Percentiles rank a stretch among this genome's conserved stretches.
Conservation (phyloP, 495 filamentous ascomycete genomes). For the Alectoria sarmentosa region DNA sequence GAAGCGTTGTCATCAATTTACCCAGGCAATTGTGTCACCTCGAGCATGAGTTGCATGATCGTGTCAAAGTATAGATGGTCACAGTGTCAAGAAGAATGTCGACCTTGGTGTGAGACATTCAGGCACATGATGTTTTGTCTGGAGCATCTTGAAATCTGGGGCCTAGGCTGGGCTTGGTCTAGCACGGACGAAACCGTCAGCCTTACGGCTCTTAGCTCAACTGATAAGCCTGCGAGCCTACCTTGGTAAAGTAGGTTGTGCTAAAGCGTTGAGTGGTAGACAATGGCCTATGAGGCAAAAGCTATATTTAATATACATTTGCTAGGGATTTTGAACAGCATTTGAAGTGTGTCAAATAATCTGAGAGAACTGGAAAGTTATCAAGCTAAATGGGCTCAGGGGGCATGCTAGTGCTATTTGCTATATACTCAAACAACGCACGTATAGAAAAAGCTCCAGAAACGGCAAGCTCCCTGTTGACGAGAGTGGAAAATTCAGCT, state of each 20-base stretch:
- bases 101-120: neutral
- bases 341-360: no score
- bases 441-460: neutral
- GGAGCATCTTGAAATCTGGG: neutral
- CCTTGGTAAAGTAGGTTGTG: no score
- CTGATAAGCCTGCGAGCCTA: constrained; percentile 1
- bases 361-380: no score
- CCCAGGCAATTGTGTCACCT: neutral
- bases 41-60: neutral
- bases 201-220: neutral
- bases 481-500: neutral
- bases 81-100: neutral
- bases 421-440: neutral
- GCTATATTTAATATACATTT: no score
- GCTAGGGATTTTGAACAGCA: no score
- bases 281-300: no score
- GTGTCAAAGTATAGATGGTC: constrained; percentile 1
- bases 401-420: neutral
- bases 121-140: constrained; percentile 8
- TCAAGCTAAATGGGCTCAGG: neutral
- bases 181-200: neutral
- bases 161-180: neutral
- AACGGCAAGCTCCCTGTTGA: neutral
- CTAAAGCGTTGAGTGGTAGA: no score
- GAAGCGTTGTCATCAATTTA: constrained; percentile 23